Base-by-base conservation (phyloP, 495 filamentous ascomycete genomes). In the Podospora bellae-mahoneyi region DNA sequence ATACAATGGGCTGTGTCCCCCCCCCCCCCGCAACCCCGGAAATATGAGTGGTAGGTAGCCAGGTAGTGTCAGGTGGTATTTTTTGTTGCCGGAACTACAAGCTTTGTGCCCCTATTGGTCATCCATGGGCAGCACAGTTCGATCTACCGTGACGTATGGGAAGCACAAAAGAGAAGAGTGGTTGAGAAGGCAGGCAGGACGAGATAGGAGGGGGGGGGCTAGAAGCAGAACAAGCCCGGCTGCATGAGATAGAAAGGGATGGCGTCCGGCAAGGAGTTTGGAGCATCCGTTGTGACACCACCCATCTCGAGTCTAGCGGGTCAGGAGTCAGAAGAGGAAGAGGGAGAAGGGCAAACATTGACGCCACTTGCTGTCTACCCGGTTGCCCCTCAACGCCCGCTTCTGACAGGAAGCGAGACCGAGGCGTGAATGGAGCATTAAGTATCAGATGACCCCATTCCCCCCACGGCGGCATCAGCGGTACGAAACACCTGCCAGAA, bases 61-160 rank as follows among this genome's bases (percentile, higher is more conserved):
- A 61, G 32, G 4, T 60, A 62, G 15, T 26, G 28, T 28, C 28
- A 20, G 15, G 57, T 62, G 5, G 13, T 9, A 48, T 48, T 18
- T 3, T 13, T 20, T 66, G 62, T 20, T 58, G 44, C 19, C 53
- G 48, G 60, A 23, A 60, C 59, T 60, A 20, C 60, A 67, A 62
- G 16, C n/a, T 44, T 32, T 39, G 61, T 30, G 65, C 30, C 44
- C 61, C 18, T 66, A 18, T 20, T 30, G 20, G 55, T 3, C 39
- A 48, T 48, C 13, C 15, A 48, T 48, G 39, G 9, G 7, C 5
- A 48, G 39, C 13, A 13, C 39, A 48, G 39, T 48, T 48, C 39
- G 39, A 48, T 48, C 39, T 6, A 13, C 39, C 39, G 39, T 48
- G 39, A 48, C 39, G 39, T 48, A 48, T 48, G 39, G 39, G 39